Conservation (phyloP, 495 filamentous ascomycete species). For the Chaetomidium leptoderma region DNA sequence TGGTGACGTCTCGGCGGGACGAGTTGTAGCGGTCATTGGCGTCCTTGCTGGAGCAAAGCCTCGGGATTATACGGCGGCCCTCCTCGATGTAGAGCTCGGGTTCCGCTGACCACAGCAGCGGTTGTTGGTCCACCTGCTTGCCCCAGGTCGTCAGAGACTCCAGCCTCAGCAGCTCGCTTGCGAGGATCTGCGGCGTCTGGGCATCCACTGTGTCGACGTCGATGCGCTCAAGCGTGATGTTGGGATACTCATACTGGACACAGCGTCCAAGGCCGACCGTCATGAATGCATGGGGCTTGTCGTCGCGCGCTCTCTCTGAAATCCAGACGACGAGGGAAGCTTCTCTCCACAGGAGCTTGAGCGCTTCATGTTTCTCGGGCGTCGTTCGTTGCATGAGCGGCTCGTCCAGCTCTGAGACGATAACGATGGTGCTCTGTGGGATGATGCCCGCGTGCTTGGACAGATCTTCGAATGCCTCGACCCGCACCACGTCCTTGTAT, state of each 20-base stretch:
- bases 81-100: slow-evolving; percentile 28
- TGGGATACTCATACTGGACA: slow-evolving; percentile 19
- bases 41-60: neutral
- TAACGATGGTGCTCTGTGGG: neutral
- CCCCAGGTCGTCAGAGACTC: slow-evolving; percentile 16
- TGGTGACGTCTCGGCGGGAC: neutral
- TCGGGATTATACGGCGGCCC: neutral
- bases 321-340: neutral
- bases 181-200: neutral
- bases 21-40: slow-evolving; percentile 11
- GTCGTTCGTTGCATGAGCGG: neutral
- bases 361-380: neutral
- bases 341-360: neutral
- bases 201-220: slow-evolving; percentile 21
- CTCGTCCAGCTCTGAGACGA: neutral
- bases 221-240: slow-evolving; percentile 30
- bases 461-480: neutral
- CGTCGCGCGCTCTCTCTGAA: neutral
- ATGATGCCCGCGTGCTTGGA: neutral
- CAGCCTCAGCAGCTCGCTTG: slow-evolving; percentile 1
- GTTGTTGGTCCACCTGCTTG: neutral
- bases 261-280: slow-evolving; percentile 19
- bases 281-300: slow-evolving; percentile 18
- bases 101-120: slow-evolving; percentile 31
- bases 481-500: neutral